Conservation (phyloP, 495 filamentous ascomycete species). For the Lineolata rhizophorae region DNA sequence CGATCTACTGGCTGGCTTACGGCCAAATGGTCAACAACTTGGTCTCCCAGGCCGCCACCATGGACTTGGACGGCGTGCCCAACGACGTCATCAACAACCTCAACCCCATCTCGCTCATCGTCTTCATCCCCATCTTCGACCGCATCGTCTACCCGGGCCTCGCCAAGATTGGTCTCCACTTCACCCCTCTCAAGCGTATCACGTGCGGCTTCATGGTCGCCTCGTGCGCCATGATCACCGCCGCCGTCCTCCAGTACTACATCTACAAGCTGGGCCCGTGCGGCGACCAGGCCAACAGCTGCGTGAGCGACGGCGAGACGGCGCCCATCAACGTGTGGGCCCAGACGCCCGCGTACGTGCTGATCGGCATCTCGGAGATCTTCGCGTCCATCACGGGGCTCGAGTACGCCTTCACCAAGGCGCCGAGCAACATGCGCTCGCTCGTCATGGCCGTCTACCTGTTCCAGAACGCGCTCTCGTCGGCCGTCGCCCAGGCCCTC, state of each 20-base stretch:
- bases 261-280: conserved; percentile 11
- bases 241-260: conserved; percentile 8
- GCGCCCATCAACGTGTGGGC: conserved; percentile 20
- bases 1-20: conserved; percentile 45
- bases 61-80: conserved; percentile 47
- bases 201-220: conserved; percentile 30
- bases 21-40: conserved; percentile 44
- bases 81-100: conserved; percentile 66
- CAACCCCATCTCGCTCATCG: conserved; percentile 52
- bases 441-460: conserved; percentile 45
- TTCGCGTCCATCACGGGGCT: conserved; percentile 33
- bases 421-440: conserved; percentile 55
- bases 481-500: conserved; percentile 49
- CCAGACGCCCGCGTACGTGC: conserved; percentile 39
- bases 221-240: conserved; percentile 9
- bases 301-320: conserved; percentile 28
- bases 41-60: conserved; percentile 50
- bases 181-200: conserved; percentile 57
- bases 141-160: conserved; percentile 44
- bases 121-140: conserved; percentile 61
- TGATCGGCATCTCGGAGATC: conserved; percentile 55
- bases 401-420: conserved; percentile 61
- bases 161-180: conserved; percentile 36
- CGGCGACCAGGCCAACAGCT: conserved; percentile 9
- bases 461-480: conserved; percentile 46